phyloP scores from a whole-genome alignment of 441 rosid genomes.

The Bruguiera hainesii region DNA sequence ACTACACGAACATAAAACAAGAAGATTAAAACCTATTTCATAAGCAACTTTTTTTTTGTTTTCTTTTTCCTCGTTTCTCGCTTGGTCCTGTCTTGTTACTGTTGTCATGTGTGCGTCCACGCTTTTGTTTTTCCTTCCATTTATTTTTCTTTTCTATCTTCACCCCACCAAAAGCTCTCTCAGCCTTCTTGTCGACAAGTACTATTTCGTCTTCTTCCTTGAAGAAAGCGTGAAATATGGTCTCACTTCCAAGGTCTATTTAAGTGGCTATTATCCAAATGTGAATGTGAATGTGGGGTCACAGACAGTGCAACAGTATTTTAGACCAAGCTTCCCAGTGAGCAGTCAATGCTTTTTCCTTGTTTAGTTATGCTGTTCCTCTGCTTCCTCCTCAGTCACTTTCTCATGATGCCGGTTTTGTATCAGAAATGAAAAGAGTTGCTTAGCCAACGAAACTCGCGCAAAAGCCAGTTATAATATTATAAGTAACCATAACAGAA shows the following conservation, averaged over 20 bases:
- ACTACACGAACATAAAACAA: not conserved
- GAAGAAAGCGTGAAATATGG: not conserved
- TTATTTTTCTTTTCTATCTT: not conserved
- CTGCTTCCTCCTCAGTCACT: conserved; percentile 25
- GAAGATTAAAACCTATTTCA: not conserved
- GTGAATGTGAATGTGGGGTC: conserved; percentile 14
- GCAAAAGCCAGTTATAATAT: not conserved
- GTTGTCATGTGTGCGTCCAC: not conserved
- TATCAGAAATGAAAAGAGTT: conserved; percentile 13
- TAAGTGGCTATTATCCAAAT: not conserved
- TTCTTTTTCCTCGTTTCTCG: not conserved
- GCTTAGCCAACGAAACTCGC: no score
- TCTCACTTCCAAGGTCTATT: not conserved
- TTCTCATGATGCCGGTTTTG: conserved; percentile 26
- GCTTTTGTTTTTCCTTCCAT: not conserved
- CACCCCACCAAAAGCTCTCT: conserved; percentile 20
- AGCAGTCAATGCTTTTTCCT: conserved; percentile 25
- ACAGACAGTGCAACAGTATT: conserved; percentile 8
- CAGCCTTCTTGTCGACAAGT: conserved; percentile 36
- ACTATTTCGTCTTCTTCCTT: conserved; percentile 33
- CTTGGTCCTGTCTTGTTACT: not conserved
- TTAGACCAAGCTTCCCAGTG: conserved; percentile 13
- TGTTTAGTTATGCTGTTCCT: conserved; percentile 20
- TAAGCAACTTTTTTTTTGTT: not conserved
- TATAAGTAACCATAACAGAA: not conserved